A percentile compares a stretch with the other conserved stretches of the same genome.
phyloP scores from a whole-genome alignment of 2,329 filamentous ascomycete species.

The Arthrinium puccinioides region DNA sequence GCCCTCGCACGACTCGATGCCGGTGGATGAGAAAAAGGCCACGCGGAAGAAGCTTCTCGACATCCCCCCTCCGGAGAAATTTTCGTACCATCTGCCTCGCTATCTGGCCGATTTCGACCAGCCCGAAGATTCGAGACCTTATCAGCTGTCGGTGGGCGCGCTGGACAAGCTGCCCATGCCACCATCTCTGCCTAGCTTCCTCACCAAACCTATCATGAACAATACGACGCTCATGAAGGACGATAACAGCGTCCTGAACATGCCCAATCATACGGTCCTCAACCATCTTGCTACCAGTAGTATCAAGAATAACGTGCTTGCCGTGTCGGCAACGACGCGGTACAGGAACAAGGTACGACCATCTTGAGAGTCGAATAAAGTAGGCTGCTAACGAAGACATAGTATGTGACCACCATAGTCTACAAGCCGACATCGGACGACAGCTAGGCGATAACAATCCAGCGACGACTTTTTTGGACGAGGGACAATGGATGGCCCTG shows the following conservation, averaged over 20 bases:
- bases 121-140: slow-evolving; percentile 67
- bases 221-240: slow-evolving; percentile 89
- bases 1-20: slow-evolving; percentile 24
- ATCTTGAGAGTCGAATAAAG: slow-evolving; percentile 17
- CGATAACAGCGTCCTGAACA: slow-evolving; percentile 92
- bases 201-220: slow-evolving; percentile 92
- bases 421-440: slow-evolving; percentile 80
- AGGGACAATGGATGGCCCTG: too few relatives aligned
- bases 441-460: too few relatives aligned
- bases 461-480: too few relatives aligned
- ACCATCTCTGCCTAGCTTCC: slow-evolving; percentile 79
- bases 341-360: slow-evolving; percentile 98
- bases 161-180: slow-evolving; percentile 76
- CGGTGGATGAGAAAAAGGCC: slow-evolving; percentile 35
- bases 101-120: slow-evolving; percentile 85
- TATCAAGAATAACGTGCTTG: slow-evolving; percentile 93
- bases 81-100: slow-evolving; percentile 68
- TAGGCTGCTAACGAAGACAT: neutral
- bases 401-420: slow-evolving; percentile 97
- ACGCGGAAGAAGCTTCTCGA: slow-evolving; percentile 48
- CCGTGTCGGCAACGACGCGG: slow-evolving; percentile 92
- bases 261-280: slow-evolving; percentile 94
- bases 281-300: slow-evolving; percentile 97
- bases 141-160: slow-evolving; percentile 66
- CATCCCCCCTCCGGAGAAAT: slow-evolving; percentile 50